Percentiles rank a stretch among this genome's conserved stretches.
These are phyloP conservation scores for Epichloe typhina DNA, from an alignment of 2,329 filamentous ascomycete species.

Conservation along the genomic window DNA sequence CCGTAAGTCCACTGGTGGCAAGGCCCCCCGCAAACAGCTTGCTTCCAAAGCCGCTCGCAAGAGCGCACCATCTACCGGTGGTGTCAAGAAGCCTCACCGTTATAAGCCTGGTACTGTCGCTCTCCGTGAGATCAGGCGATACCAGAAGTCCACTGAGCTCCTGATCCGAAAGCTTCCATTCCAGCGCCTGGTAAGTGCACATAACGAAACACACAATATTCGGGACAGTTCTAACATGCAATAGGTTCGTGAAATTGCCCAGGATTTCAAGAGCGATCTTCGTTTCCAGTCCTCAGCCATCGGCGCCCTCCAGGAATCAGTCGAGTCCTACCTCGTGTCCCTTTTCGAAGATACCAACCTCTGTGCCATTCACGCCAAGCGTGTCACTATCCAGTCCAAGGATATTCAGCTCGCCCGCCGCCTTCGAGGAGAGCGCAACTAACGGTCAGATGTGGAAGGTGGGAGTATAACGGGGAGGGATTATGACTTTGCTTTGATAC, in stretches of 20 bases:
- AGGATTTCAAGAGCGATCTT: conserved; percentile 89
- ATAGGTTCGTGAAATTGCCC: conserved; percentile 80
- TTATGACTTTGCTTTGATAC: conserved; percentile 28
- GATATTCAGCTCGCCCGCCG: conserved; percentile 94
- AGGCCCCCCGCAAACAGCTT: conserved; percentile 86
- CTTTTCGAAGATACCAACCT: conserved; percentile 98
- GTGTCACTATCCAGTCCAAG: conserved; percentile 95
- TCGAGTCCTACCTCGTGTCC: conserved; percentile 96
- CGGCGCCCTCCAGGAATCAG: conserved; percentile 92
- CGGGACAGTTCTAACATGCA: conserved; percentile 5
- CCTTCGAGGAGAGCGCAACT: conserved; percentile 88
- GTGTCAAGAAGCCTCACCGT: conserved; percentile 92
- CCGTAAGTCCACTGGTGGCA: conserved; percentile 68
- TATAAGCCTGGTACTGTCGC: conserved; percentile 90
- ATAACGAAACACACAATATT: not conserved
- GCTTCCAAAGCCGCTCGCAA: conserved; percentile 97
- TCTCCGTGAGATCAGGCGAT: conserved; percentile 95
- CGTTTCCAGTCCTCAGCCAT: conserved; percentile 98
- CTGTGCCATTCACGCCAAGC: conserved; percentile 98
- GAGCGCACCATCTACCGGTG: conserved; percentile 90
- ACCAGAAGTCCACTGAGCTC: conserved; percentile 95
- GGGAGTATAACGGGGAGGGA: conserved; percentile 13
- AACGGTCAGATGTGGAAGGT: conserved; percentile 23
- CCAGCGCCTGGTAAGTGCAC: conserved; percentile 63
- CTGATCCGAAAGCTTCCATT: conserved; percentile 96